Base-by-base conservation (phyloP, 805 yeast species). In the Monosporozyma aquatica region DNA sequence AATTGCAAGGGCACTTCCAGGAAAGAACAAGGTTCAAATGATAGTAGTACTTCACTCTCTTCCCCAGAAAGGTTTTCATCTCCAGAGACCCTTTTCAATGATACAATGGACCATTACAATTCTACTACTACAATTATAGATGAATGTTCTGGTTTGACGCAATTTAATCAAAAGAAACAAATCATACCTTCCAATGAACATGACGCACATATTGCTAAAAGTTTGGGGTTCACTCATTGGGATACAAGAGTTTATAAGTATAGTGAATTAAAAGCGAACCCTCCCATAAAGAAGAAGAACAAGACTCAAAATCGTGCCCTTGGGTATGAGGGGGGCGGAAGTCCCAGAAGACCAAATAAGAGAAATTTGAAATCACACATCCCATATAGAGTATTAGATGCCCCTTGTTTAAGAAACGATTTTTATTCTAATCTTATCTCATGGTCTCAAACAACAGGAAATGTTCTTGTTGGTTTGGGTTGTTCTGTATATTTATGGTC, bases 341-440 rank as follows among this genome's bases (percentile, higher is more conserved):
- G n/a, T n/a, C n/a, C n/a, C n/a, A 18, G 41, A 21, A 50, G 55
- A 42, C 56, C 51, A 7, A 53, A 54, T 42, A 58, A 57, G 38
- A 52, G 55, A 26, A 47, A 5, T 11, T 32, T 65, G 6, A 62
- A 59, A 41, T 55, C 70, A 2, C 68, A 65, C 20, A 61, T 62
- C 15, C 75, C 80, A 0, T 74, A 61, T 47, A 67, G 73, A 46
- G 76, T 77, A 0, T 58, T 80, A 15, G 81, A 76, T 54, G 89
- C 92, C 0, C 87, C 87, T 0, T 76, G 77, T 2, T 59, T 86
- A 41, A 65, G 81, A 46, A 80, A 84, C 58, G 95, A 87, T 56
- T 86, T 79, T 54, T 87, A 86, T 59, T 72, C 85, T 1, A 83
- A 83, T 54, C 65, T 83, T 42, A 72, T 86, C 0, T 73, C 86